Base-by-base conservation (phyloP, 2,329 filamentous ascomycete genomes). In the Corinectria fuckeliana region DNA sequence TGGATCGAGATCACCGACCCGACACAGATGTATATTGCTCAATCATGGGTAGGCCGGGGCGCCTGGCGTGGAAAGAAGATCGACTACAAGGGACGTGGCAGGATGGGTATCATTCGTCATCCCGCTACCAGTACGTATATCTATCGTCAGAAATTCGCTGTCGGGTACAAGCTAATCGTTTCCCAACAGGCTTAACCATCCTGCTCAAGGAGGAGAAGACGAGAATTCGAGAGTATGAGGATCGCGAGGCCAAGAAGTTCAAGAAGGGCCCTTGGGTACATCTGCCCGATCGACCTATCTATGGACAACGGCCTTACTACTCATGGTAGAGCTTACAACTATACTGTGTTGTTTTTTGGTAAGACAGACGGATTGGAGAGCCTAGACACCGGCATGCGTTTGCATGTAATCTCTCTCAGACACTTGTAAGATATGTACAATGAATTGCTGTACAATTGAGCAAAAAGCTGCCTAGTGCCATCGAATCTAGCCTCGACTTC, bases 181-280 rank as follows among this genome's bases (percentile, higher is more conserved):
- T 1, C 23, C 25, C 8, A 41, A 36, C 34, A 93, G 91, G 84
- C 65, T 85, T 97, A 61, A 88, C 89, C 0, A 79, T 99, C 32
- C 76, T 97, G 13, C 80, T 99, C 73, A 99, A 98, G 80, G 95
- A 99, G 75, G 93, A 98, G 76, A 91, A 90, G 76, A 97, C 95
- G 5, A 84, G 93, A 54, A 88, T 97, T 71, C 86, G 95, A 61
- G 85, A 93, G 73, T 86, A 90, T 71, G 82, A 91, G 57, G 93
- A 97, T 72, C 87, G 88, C 58, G 84, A 92, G 73, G 88, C 88
- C 67, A 94, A 92, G 81, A 84, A 90, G 75, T 82, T 85, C 54
- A 88, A 88, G 71, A 85, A 88, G 61, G 91, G 91, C 64, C 87
- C 94, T 14, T 97, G 94, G 94, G 85, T 91, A 11, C 92, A 93